A percentile compares a stretch with the other conserved stretches of the same genome.
Evolutionary conservation across 1,284 basidiomycete species (phyloP).

Genomic region (Cerrena zonata): DNA sequence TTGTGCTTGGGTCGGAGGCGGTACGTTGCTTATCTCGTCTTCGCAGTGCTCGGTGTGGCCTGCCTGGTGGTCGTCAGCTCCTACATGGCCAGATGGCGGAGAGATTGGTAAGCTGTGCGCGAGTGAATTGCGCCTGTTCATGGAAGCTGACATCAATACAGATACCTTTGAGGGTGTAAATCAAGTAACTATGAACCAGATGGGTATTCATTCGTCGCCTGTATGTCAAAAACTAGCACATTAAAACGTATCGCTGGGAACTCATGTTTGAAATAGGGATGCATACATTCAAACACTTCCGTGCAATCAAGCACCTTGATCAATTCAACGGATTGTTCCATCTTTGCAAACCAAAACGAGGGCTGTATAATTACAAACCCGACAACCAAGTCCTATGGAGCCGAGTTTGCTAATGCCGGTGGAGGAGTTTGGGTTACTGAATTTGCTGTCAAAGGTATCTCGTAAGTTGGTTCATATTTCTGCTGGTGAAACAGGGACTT

Average conservation of each 20-base stretch:
- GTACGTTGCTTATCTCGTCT: not conserved
- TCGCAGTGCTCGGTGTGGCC: slow-evolving; percentile 69
- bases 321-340: slow-evolving; percentile 58
- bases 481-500: not conserved
- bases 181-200: slow-evolving; percentile 52
- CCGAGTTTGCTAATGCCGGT: slow-evolving; percentile 52
- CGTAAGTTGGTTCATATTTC: slow-evolving; percentile 34
- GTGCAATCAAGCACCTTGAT: slow-evolving; percentile 47
- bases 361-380: slow-evolving; percentile 60
- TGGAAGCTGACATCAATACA: slow-evolving; percentile 33
- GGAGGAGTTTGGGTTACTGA: slow-evolving; percentile 74
- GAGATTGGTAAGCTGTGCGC: slow-evolving; percentile 23
- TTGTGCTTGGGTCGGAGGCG: not conserved
- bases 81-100: slow-evolving; percentile 58
- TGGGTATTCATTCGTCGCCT: slow-evolving; percentile 62
- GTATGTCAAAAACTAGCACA: slow-evolving; percentile 17
- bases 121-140: not conserved
- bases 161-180: slow-evolving; percentile 78
- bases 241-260: not conserved
- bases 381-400: slow-evolving; percentile 52
- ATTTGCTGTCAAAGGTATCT: slow-evolving; percentile 57
- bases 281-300: slow-evolving; percentile 42
- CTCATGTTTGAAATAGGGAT: slow-evolving; percentile 34
- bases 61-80: slow-evolving; percentile 61
- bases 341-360: slow-evolving; percentile 46